Conservation (phyloP, 2,329 filamentous ascomycete genomes). For the Tolypocladium guangdongense region DNA sequence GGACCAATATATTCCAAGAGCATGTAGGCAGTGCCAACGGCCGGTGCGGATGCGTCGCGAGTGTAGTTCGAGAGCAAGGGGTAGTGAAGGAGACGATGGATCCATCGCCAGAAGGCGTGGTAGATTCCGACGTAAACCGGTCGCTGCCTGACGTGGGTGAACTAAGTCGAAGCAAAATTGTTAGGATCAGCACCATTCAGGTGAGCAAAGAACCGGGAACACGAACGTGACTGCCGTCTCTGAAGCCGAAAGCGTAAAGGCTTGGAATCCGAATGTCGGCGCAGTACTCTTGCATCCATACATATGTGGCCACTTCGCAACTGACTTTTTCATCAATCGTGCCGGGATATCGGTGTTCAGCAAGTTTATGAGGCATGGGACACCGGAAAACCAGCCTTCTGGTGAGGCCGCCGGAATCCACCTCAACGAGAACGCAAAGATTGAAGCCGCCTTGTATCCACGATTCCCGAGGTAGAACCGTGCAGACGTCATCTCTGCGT, state of each 20-base stretch:
- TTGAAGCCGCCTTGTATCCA: slow-evolving; percentile 12
- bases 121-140: slow-evolving; percentile 1
- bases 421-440: slow-evolving; percentile 8
- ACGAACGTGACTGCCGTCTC: slow-evolving; percentile 8
- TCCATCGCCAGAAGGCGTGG: slow-evolving; percentile 1
- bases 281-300: slow-evolving; percentile 20
- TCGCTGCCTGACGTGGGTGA: slow-evolving; percentile 5
- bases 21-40: slow-evolving; percentile 9
- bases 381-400: slow-evolving; percentile 6
- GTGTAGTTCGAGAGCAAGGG: slow-evolving; percentile 10
- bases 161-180: slow-evolving; percentile 2
- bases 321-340: slow-evolving; percentile 22
- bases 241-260: slow-evolving; percentile 10
- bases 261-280: slow-evolving; percentile 15
- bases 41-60: slow-evolving; percentile 1
- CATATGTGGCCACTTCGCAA: slow-evolving; percentile 20
- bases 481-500: slow-evolving; percentile 5
- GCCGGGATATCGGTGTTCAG: slow-evolving; percentile 10
- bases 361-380: slow-evolving; percentile 10
- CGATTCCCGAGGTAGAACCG: slow-evolving; percentile 2
- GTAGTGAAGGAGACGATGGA: slow-evolving; percentile 3
- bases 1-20: slow-evolving; percentile 12
- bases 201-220: background rate
- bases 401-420: background rate
- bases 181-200: background rate